phyloP scores from a whole-genome alignment of 192 early-diverging fungal species.

The Coemansia umbellata region DNA sequence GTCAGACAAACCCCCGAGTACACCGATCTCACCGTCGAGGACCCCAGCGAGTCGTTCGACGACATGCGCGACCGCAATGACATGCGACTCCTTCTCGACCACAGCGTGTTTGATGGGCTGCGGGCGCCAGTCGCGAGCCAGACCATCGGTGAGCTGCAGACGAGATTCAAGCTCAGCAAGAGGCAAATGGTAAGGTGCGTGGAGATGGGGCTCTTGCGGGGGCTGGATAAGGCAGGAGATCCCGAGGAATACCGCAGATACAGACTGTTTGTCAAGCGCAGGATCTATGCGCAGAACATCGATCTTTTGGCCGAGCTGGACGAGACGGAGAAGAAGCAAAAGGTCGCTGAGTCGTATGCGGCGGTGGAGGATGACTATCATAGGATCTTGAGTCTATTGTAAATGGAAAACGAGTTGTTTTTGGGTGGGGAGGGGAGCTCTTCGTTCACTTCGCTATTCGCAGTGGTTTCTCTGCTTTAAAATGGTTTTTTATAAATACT shows the following conservation, averaged over 20 bases:
- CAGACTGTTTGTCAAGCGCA: conserved; percentile 77
- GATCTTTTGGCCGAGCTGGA: conserved; percentile 67
- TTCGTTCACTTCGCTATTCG: neutral
- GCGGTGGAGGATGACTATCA: conserved; percentile 77
- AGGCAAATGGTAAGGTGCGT: conserved; percentile 78
- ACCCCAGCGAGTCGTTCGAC: conserved; percentile 85
- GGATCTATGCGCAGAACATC: conserved; percentile 78
- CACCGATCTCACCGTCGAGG: conserved; percentile 69
- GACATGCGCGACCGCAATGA: conserved; percentile 86
- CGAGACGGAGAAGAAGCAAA: conserved; percentile 60
- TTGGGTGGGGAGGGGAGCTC: too few relatives aligned
- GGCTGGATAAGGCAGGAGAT: conserved; percentile 55
- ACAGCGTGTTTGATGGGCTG: conserved; percentile 59
- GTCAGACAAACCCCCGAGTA: conserved; percentile 8
- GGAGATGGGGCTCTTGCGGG: conserved; percentile 70
- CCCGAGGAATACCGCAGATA: conserved; percentile 53
- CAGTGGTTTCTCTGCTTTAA: neutral
- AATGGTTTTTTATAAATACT: too few relatives aligned
- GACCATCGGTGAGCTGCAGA: conserved; percentile 50
- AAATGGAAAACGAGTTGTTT: too few relatives aligned
- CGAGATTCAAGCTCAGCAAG: conserved; percentile 73
- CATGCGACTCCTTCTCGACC: conserved; percentile 57
- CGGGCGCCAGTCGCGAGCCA: conserved; percentile 55
- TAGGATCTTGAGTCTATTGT: conserved; percentile 51
- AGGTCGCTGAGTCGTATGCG: conserved; percentile 72